Evolutionary conservation across 768 basidiomycete species (phyloP).

Genomic region (Xerocomus potaroensis): DNA sequence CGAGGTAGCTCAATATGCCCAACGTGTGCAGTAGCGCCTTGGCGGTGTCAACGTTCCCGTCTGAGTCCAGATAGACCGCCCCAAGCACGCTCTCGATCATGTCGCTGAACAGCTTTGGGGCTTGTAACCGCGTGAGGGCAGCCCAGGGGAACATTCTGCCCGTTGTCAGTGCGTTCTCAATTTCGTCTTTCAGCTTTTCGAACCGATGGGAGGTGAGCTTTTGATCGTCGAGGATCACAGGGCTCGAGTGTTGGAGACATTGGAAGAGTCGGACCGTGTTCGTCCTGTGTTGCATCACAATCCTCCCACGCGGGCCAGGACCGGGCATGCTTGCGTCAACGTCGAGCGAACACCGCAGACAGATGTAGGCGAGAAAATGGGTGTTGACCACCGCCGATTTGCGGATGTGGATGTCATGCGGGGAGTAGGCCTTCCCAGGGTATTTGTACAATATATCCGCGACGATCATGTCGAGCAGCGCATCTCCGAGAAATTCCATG

Average conservation of each 20-base stretch:
- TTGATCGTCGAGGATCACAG: slow-evolving; percentile 60
- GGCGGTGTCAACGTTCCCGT: slow-evolving; percentile 51
- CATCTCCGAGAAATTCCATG: slow-evolving; percentile 75
- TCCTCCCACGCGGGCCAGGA: slow-evolving; percentile 26
- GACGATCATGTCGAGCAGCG: slow-evolving; percentile 72
- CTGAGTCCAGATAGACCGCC: slow-evolving; percentile 66
- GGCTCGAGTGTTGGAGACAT: slow-evolving; percentile 69
- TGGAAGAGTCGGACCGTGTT: slow-evolving; percentile 58
- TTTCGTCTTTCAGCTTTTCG: slow-evolving; percentile 41
- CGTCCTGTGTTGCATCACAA: slow-evolving; percentile 37
- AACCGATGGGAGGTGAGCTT: slow-evolving; percentile 50
- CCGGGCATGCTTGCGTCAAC: slow-evolving; percentile 51
- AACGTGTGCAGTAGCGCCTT: slow-evolving; percentile 45
- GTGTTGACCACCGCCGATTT: slow-evolving; percentile 70
- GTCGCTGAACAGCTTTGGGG: slow-evolving; percentile 76
- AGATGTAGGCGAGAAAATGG: slow-evolving; percentile 67
- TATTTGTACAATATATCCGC: slow-evolving; percentile 64
- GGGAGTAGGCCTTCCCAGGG: slow-evolving; percentile 59
- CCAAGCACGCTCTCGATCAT: slow-evolving; percentile 74
- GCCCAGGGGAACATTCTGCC: slow-evolving; percentile 68
- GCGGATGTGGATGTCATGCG: slow-evolving; percentile 64
- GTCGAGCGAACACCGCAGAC: slow-evolving; percentile 43
- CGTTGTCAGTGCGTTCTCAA: slow-evolving; percentile 42
- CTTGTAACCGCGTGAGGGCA: slow-evolving; percentile 65
- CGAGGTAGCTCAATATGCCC: slow-evolving; percentile 56